phyloP scores from a whole-genome alignment of 2,329 filamentous ascomycete species.

The Talaromyces sp. region DNA sequence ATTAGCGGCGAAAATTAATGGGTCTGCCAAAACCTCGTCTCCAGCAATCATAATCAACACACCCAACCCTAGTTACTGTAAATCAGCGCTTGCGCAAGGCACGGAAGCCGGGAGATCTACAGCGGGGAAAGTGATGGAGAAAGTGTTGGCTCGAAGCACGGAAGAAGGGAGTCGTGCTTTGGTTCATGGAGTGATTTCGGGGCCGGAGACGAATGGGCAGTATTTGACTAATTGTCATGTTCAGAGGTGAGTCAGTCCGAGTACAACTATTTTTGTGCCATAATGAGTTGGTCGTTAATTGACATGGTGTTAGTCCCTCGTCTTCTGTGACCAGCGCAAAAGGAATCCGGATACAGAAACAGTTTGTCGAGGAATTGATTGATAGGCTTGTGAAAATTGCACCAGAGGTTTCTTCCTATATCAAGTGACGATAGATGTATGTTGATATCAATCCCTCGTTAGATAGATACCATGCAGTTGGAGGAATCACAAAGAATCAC shows the following conservation, averaged over 20 bases:
- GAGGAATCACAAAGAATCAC: too few species aligned
- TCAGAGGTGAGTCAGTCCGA: slow-evolving; percentile 17
- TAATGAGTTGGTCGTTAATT: too few species aligned
- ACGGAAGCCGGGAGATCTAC: neutral
- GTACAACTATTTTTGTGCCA: too few species aligned
- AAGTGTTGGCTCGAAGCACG: slow-evolving; percentile 18
- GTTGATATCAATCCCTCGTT: neutral
- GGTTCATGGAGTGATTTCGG: slow-evolving; percentile 19
- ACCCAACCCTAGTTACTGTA: slow-evolving; percentile 41
- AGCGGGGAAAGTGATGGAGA: slow-evolving; percentile 9
- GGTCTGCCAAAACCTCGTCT: neutral
- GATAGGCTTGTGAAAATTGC: slow-evolving; percentile 16
- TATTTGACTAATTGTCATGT: slow-evolving; percentile 21
- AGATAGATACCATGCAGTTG: too few species aligned
- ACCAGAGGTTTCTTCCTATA: slow-evolving; percentile 10
- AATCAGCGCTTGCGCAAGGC: slow-evolving; percentile 27
- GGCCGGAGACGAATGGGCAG: slow-evolving; percentile 17
- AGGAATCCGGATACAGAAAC: slow-evolving; percentile 12
- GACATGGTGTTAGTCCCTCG: slow-evolving; percentile 1
- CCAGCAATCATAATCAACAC: slow-evolving; percentile 35
- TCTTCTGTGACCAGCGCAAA: slow-evolving; percentile 8
- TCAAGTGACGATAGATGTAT: neutral
- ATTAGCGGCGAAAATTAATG: slow-evolving; percentile 10
- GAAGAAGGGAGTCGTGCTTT: slow-evolving; percentile 20
- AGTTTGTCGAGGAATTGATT: slow-evolving; percentile 18